phyloP scores from a whole-genome alignment of 2,329 filamentous ascomycete species.

The Ophiosphaerella herpotricha region DNA sequence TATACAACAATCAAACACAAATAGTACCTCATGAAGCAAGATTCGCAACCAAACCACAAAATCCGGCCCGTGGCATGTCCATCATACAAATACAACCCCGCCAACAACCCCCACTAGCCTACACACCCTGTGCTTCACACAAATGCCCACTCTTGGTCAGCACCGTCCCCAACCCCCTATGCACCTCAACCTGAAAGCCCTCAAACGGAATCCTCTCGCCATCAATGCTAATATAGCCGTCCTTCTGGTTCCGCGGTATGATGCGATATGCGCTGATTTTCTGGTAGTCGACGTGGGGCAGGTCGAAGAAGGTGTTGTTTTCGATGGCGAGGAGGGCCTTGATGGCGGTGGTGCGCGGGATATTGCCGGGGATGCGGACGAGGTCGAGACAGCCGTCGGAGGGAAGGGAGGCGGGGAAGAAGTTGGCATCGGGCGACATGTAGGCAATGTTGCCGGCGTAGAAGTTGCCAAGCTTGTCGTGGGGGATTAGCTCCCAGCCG shows the following conservation, averaged over 20 bases:
- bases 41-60: too few species aligned
- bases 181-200: conserved; percentile 89
- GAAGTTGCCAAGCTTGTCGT: conserved; percentile 85
- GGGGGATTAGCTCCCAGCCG: conserved; percentile 74
- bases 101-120: neutral
- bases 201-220: conserved; percentile 86
- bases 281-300: conserved; percentile 74
- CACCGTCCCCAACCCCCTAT: conserved; percentile 80
- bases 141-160: conserved; percentile 72
- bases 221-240: conserved; percentile 90
- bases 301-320: conserved; percentile 77
- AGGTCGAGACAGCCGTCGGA: conserved; percentile 87
- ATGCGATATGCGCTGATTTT: conserved; percentile 90
- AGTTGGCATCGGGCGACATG: conserved; percentile 84
- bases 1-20: too few species aligned
- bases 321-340: conserved; percentile 74
- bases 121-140: conserved; percentile 65
- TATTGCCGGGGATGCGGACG: conserved; percentile 76
- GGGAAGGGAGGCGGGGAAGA: conserved; percentile 82
- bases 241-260: conserved; percentile 65
- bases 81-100: too few species aligned
- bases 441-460: conserved; percentile 95
- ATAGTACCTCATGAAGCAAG: too few species aligned
- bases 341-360: conserved; percentile 68
- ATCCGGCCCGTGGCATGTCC: too few species aligned